A percentile compares a stretch with the other conserved stretches of the same genome.
These are phyloP conservation scores for Mortierella sp. DNA, from an alignment of 371 early-diverging fungal genomes.

Conservation along the genomic window DNA sequence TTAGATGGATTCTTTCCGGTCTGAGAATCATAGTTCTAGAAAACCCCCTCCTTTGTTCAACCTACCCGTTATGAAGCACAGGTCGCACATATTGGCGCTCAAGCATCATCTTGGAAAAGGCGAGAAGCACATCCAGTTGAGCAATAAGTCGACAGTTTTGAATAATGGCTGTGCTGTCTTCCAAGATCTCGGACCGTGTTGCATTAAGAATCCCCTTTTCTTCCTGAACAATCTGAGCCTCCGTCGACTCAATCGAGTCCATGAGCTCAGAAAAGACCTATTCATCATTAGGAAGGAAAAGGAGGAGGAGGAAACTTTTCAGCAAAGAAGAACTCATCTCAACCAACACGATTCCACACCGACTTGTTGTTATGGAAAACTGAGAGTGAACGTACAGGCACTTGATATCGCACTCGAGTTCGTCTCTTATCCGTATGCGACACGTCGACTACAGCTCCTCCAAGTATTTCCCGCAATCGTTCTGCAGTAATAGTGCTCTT, in stretches of 20 bases:
- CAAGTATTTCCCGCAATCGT: slow-evolving; percentile 20
- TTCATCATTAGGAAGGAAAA: neutral
- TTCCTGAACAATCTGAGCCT: slow-evolving; percentile 59
- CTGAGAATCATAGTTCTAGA: too few relatives aligned
- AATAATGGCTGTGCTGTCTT: slow-evolving; percentile 60
- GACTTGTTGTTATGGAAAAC: too few relatives aligned
- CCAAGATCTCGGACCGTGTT: slow-evolving; percentile 55
- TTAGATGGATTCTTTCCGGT: too few relatives aligned
- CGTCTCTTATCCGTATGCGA: slow-evolving; percentile 47
- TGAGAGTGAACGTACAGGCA: slow-evolving; percentile 37
- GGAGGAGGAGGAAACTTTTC: too few relatives aligned
- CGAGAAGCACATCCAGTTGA: slow-evolving; percentile 74
- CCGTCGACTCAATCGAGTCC: slow-evolving; percentile 58
- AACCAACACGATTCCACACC: neutral
- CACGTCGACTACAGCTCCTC: slow-evolving; percentile 33
- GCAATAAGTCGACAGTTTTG: slow-evolving; percentile 68
- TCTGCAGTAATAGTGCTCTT: slow-evolving; percentile 39
- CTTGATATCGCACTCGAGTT: slow-evolving; percentile 61
- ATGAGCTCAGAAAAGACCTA: slow-evolving; percentile 55
- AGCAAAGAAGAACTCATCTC: neutral
- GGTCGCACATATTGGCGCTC: slow-evolving; percentile 71
- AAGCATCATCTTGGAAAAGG: slow-evolving; percentile 67
- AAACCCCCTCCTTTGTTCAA: too few relatives aligned
- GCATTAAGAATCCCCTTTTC: slow-evolving; percentile 62
- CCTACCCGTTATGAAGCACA: slow-evolving; percentile 59